Percentiles rank a stretch among this genome's conserved stretches.
Evolutionary conservation across 108 stramenopile species (phyloP).

Genomic region (Cyclotella kingstonii): DNA sequence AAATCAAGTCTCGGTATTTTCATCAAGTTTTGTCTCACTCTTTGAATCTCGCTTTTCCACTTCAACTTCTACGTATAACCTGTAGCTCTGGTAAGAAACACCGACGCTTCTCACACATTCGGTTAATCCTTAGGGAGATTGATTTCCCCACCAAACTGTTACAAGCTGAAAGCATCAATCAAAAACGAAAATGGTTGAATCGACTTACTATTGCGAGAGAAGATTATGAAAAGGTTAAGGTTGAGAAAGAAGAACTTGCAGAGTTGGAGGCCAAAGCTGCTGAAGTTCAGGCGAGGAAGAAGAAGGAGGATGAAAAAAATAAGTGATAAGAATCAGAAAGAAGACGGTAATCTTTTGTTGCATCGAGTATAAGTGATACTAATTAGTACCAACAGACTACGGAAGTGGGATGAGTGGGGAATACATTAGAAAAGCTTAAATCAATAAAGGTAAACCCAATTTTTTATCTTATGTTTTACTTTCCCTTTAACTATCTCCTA

Average conservation of each 20-base stretch:
- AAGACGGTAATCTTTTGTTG: too few relatives aligned
- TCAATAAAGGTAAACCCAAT: too few relatives aligned
- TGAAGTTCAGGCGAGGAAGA: constrained; percentile 27
- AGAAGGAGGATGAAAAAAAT: constrained; percentile 30
- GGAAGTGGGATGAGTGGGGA: too few relatives aligned
- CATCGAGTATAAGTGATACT: too few relatives aligned
- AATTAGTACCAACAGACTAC: too few relatives aligned
- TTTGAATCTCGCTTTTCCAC: constrained; percentile 5
- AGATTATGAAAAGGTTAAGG: constrained; percentile 56
- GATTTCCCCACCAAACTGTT: constrained; percentile 76
- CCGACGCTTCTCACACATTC: constrained; percentile 68
- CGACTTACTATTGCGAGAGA: constrained; percentile 57
- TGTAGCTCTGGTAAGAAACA: constrained; percentile 60
- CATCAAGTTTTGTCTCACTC: background rate
- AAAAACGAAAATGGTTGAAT: constrained; percentile 69
- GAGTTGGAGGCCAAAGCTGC: constrained; percentile 51
- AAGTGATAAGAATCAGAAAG: background rate
- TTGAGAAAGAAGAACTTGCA: constrained; percentile 69
- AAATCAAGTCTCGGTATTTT: too few relatives aligned
- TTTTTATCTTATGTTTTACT: too few relatives aligned
- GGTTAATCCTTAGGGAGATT: constrained; percentile 76
- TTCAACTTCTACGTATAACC: background rate
- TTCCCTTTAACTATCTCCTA: too few relatives aligned
- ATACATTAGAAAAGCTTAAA: too few relatives aligned
- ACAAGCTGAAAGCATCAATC: constrained; percentile 55